Percentiles rank a stretch among this genome's conserved stretches.
Conservation (phyloP, 2,329 filamentous ascomycete species). For the Fusarium sp. region DNA sequence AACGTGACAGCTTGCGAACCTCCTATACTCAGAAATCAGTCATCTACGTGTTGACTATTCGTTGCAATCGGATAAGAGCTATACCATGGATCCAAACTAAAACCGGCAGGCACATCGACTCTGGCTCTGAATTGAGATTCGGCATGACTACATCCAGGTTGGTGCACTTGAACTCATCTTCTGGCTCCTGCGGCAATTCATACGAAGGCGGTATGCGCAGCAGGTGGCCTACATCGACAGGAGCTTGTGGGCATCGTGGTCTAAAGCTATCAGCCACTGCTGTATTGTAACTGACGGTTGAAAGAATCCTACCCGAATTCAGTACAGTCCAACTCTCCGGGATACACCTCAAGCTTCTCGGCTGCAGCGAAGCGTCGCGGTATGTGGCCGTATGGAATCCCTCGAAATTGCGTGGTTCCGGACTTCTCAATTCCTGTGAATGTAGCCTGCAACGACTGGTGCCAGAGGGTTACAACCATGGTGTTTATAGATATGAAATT, state of each 20-base stretch:
- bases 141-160: conserved; percentile 57
- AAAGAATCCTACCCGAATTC: background rate
- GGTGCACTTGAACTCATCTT: conserved; percentile 59
- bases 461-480: background rate
- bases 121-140: background rate
- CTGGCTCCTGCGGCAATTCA: conserved; percentile 39
- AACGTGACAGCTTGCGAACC: conserved; percentile 61
- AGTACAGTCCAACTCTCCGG: conserved; percentile 4
- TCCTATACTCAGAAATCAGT: conserved; percentile 31
- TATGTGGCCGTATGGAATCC: conserved; percentile 8
- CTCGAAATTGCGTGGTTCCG: conserved; percentile 9
- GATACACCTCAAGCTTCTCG: background rate
- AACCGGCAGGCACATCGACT: conserved; percentile 51
- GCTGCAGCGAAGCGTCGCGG: conserved; percentile 8
- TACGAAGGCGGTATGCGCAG: conserved; percentile 55
- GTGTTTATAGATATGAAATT: background rate
- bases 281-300: fast-evolving
- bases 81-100: conserved; percentile 61
- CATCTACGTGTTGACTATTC: fast-evolving
- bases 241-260: conserved; percentile 57
- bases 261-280: conserved; percentile 31
- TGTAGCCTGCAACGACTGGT: fast-evolving
- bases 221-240: conserved; percentile 58
- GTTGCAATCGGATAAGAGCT: fast-evolving
- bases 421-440: background rate